Evolutionary conservation across 2,329 filamentous ascomycete genomes (phyloP), one percentile per base, ranked within the genome.

Genomic region (Endocalyx cinctus): DNA sequence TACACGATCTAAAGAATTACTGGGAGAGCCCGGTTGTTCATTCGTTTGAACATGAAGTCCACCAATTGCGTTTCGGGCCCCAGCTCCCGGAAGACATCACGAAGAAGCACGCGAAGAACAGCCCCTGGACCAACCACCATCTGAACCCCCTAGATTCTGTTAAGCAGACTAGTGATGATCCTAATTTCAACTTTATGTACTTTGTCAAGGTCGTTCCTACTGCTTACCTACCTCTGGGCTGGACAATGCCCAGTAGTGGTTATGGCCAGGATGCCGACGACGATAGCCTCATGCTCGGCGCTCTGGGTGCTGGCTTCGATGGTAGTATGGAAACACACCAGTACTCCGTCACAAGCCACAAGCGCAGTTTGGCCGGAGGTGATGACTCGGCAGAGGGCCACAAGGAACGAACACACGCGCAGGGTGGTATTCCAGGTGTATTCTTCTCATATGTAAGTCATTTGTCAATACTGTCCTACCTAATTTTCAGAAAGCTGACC

Each of bases 131-230:
- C 10, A 89, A 87, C 62, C 86, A 95, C 63, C 88, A 97, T 61
- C 64, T 87, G 47, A 96, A 97, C 62, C 92, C 92, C 5, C 77
- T 98, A 5, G 94, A 98, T 54, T 72, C 75, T 33, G 85, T 83
- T 4, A 67, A 74, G 43, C 88, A 97, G 68, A 65, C 72, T 33
- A 94, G 87, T 3, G 68, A 75, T 22, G 88, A 96, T 53, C 77
- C 87, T 47, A 84, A 84, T 45, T 96, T 75, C 72, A 98, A 96
- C 69, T 98, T 82, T 63, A 95, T 97, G 87, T 98, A 98, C 70
- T 98, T 98, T 63, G 74, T 98, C 63, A 98, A 98, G 72, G 92
- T 98, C 37, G 92, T 98, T 19, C 87, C 86, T 4, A 98, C 92
- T 2, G 90, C 88, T 1, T 98, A 97, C 59, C 74, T 97, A 17